A percentile compares a stretch with the other conserved stretches of the same genome.
Evolutionary conservation across 1,284 basidiomycete species (phyloP).

Genomic region (Ceratobasidium papillatum): DNA sequence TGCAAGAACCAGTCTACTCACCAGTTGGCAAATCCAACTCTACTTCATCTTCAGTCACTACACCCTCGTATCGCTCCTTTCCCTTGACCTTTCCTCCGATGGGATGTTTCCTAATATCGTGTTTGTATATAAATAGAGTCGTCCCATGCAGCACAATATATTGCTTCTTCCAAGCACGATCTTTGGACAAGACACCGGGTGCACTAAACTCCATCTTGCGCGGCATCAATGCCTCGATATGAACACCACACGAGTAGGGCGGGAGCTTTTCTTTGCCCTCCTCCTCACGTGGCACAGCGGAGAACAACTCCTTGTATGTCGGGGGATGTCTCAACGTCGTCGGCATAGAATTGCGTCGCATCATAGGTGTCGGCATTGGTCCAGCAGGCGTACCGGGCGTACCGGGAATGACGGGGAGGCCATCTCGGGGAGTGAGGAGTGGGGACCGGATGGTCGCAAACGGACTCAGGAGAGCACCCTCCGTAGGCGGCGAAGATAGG

Average conservation of each 20-base stretch:
- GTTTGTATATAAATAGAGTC: slow-evolving; percentile 83
- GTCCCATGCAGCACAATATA: slow-evolving; percentile 95
- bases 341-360: slow-evolving; percentile 66
- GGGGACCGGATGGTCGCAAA: slow-evolving; percentile 44
- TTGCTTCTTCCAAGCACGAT: slow-evolving; percentile 90
- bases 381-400: slow-evolving; percentile 45
- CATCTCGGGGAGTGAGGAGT: slow-evolving; percentile 46
- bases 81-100: slow-evolving; percentile 47
- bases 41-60: slow-evolving; percentile 42
- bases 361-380: slow-evolving; percentile 50
- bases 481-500: slow-evolving; percentile 53
- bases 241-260: slow-evolving; percentile 81
- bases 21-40: slow-evolving; percentile 28
- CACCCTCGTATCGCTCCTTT: slow-evolving; percentile 46
- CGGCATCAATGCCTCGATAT: slow-evolving; percentile 85
- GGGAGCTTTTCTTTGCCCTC: slow-evolving; percentile 89
- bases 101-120: slow-evolving; percentile 58
- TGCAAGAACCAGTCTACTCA: background rate
- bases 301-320: slow-evolving; percentile 45
- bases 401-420: slow-evolving; percentile 45
- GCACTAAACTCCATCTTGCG: slow-evolving; percentile 94
- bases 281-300: slow-evolving; percentile 56
- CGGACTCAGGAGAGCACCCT: slow-evolving; percentile 42
- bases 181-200: slow-evolving; percentile 86
- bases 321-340: slow-evolving; percentile 62